These are phyloP conservation scores for Fistulinella prunicolor DNA, from an alignment of 768 basidiomycete species.

Conservation along the genomic window DNA sequence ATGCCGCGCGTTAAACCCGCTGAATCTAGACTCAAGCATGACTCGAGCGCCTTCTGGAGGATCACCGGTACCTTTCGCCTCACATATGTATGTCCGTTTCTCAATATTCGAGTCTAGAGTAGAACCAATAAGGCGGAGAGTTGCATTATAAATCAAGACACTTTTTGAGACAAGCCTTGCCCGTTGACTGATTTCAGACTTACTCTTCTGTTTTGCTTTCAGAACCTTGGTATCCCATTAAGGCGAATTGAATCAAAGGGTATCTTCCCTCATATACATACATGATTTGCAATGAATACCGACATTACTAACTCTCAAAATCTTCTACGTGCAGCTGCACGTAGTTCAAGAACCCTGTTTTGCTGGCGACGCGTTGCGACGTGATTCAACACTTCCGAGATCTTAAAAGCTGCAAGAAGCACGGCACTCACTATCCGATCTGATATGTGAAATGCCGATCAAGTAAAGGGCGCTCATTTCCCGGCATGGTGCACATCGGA, in stretches of 20 bases:
- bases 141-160: too few relatives aligned
- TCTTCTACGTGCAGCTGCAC: constrained; percentile 39
- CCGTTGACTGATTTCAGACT: neutral
- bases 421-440: constrained; percentile 29
- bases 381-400: constrained; percentile 1
- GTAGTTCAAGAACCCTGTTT: constrained; percentile 37
- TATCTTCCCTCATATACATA: neutral
- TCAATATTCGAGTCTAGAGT: neutral
- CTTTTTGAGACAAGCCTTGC: neutral
- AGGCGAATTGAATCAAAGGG: neutral
- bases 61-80: too few relatives aligned
- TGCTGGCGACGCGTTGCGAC: constrained; percentile 16
- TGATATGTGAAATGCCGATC: constrained; percentile 29
- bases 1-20: neutral
- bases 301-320: constrained; percentile 20
- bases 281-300: neutral
- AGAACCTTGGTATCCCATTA: neutral
- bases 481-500: constrained; percentile 25
- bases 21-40: constrained; percentile 5
- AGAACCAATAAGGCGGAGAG: too few relatives aligned
- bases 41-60: constrained; percentile 10
- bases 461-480: constrained; percentile 18
- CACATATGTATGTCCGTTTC: neutral
- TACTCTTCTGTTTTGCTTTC: constrained; percentile 9
- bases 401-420: neutral